These are phyloP conservation scores for Rutstroemia sp. DNA, from an alignment of 2,329 filamentous ascomycete species.

Conservation along the genomic window DNA sequence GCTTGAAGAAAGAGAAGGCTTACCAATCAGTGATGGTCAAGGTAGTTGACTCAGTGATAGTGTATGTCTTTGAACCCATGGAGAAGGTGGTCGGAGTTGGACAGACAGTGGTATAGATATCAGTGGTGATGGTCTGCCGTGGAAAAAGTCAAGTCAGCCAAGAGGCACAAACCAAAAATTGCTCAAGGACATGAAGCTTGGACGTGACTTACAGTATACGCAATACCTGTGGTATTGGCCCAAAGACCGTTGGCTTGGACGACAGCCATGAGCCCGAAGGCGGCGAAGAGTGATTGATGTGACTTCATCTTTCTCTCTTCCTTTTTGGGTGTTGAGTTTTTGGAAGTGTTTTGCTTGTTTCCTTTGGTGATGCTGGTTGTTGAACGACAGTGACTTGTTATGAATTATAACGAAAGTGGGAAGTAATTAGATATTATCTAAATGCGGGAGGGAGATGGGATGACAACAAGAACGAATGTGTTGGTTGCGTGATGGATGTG, in stretches of 20 bases:
- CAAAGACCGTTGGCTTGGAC: conserved; percentile 1
- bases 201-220: conserved; percentile 5
- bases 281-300: conserved; percentile 5
- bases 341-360: too few relatives aligned
- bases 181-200: not conserved
- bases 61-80: conserved; percentile 39
- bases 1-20: not conserved
- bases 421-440: conserved; percentile 1
- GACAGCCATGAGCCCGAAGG: conserved; percentile 8
- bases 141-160: not conserved
- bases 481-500: not conserved
- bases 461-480: conserved; percentile 8
- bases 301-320: conserved; percentile 7
- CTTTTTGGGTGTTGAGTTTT: not conserved
- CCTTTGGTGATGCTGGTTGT: too few relatives aligned
- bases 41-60: conserved; percentile 50
- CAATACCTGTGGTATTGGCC: conserved; percentile 4
- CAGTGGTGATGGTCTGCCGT: conserved; percentile 20
- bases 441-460: not conserved
- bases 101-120: conserved; percentile 36
- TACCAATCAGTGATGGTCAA: conserved; percentile 39
- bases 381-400: not conserved
- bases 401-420: conserved; percentile 1
- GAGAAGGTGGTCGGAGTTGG: conserved; percentile 33
- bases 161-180: not conserved